Conservation (phyloP, 2,329 filamentous ascomycete genomes). For the Sporothrix schenckii region DNA sequence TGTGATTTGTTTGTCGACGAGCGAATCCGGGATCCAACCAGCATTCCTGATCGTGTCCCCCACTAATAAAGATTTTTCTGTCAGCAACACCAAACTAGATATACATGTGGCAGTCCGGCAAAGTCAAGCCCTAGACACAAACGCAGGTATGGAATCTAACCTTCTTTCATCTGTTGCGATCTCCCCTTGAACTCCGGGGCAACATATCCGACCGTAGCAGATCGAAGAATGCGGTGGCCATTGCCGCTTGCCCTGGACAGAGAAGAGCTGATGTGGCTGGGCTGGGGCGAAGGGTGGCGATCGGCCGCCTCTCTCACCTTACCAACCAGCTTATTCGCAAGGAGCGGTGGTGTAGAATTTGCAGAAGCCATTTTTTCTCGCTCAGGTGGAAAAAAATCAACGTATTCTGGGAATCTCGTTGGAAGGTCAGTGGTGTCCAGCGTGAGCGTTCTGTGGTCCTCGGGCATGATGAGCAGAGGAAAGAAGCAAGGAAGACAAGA, state of each 20-base stretch:
- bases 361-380: slow-evolving; percentile 42
- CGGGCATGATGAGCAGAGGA: slow-evolving; percentile 29
- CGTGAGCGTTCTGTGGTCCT: slow-evolving; percentile 39
- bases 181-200: slow-evolving; percentile 94
- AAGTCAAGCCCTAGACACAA: neutral
- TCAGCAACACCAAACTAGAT: neutral
- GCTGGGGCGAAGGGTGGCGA: slow-evolving; percentile 81
- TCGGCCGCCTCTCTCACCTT: slow-evolving; percentile 44
- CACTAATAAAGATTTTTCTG: slow-evolving; percentile 54
- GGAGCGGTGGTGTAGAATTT: slow-evolving; percentile 28
- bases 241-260: slow-evolving; percentile 56
- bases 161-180: slow-evolving; percentile 82
- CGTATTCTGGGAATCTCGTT: slow-evolving; percentile 44
- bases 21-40: slow-evolving; percentile 81
- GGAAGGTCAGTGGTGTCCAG: slow-evolving; percentile 43
- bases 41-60: slow-evolving; percentile 77
- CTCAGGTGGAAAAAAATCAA: slow-evolving; percentile 42
- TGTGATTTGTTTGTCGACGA: slow-evolving; percentile 80
- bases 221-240: slow-evolving; percentile 75
- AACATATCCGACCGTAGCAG: slow-evolving; percentile 90
- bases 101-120: neutral
- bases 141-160: slow-evolving; percentile 48
- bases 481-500: neutral
- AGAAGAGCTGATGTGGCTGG: slow-evolving; percentile 77
- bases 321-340: slow-evolving; percentile 40